These are phyloP conservation scores for Melaleuca alternifolia DNA, from an alignment of 345 rosid genomes.

Conservation along the genomic window DNA sequence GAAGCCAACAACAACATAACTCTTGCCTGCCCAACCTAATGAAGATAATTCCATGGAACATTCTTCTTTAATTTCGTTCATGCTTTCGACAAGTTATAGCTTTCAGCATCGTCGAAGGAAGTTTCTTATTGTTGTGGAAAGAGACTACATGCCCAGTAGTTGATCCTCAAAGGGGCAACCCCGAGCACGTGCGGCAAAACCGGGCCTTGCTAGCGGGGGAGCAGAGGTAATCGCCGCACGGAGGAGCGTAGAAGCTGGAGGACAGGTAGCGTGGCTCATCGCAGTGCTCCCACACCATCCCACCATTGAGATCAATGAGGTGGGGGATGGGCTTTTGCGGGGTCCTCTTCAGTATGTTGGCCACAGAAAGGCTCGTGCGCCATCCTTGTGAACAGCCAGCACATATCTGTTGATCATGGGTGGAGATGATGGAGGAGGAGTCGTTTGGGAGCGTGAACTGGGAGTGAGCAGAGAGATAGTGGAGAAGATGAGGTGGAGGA, in stretches of 20 bases:
- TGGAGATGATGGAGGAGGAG: neutral
- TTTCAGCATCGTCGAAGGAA: no score
- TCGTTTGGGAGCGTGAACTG: accelerated
- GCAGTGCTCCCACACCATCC: neutral
- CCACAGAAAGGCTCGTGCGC: neutral
- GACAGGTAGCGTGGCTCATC: constrained; percentile 22
- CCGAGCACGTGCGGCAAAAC: constrained; percentile 1
- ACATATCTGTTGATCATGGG: neutral
- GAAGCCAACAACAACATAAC: no score
- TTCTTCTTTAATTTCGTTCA: no score
- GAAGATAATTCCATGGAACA: no score
- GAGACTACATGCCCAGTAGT: no score
- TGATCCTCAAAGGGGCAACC: neutral
- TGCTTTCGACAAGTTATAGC: no score
- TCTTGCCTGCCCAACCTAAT: no score
- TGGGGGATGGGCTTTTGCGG: no score
- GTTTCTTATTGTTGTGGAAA: no score
- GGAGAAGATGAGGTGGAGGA: neutral
- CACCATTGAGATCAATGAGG: neutral
- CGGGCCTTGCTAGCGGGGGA: constrained; percentile 14
- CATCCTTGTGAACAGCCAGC: neutral
- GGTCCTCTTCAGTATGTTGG: neutral
- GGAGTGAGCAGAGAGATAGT: neutral
- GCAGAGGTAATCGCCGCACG: constrained; percentile 1
- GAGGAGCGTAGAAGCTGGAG: constrained; percentile 30